phyloP scores from a whole-genome alignment of 345 rosid species.

The Eutrema yunnanense region DNA sequence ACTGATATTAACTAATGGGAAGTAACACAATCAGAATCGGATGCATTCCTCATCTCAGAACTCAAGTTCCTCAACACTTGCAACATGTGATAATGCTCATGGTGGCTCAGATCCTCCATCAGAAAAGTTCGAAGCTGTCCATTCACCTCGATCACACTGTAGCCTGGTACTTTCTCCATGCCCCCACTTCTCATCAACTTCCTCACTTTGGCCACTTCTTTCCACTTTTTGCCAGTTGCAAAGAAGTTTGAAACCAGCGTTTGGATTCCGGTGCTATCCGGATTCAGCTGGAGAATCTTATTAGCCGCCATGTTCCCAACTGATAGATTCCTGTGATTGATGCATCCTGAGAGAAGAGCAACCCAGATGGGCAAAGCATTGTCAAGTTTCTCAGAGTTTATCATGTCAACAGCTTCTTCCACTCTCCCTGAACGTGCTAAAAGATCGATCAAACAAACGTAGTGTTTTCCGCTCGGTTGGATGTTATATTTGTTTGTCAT shows the following conservation, averaged over 20 bases:
- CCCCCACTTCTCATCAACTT: slow-evolving; percentile 49
- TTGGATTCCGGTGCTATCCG: slow-evolving; percentile 53
- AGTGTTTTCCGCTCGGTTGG: slow-evolving; percentile 58
- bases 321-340: slow-evolving; percentile 38
- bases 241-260: slow-evolving; percentile 65
- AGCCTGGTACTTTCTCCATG: slow-evolving; percentile 62
- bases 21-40: neutral
- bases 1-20: neutral
- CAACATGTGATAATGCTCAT: slow-evolving; percentile 35
- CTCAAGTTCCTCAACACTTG: slow-evolving; percentile 37
- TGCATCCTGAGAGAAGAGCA: slow-evolving; percentile 78
- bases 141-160: slow-evolving; percentile 51
- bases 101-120: slow-evolving; percentile 59
- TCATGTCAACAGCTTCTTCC: slow-evolving; percentile 53
- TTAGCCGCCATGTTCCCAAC: slow-evolving; percentile 59
- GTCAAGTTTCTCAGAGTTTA: slow-evolving; percentile 40
- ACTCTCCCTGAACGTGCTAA: slow-evolving; percentile 62
- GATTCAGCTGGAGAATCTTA: slow-evolving; percentile 49
- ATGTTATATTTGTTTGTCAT: slow-evolving; percentile 44
- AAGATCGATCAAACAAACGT: slow-evolving; percentile 67
- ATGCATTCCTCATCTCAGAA: slow-evolving; percentile 38
- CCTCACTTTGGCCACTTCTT: slow-evolving; percentile 50
- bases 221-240: slow-evolving; percentile 53
- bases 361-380: slow-evolving; percentile 58
- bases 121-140: slow-evolving; percentile 52